A percentile compares a stretch with the other conserved stretches of the same genome.
phyloP scores from a whole-genome alignment of 2,329 filamentous ascomycete genomes.

The Curvularia lunata region DNA sequence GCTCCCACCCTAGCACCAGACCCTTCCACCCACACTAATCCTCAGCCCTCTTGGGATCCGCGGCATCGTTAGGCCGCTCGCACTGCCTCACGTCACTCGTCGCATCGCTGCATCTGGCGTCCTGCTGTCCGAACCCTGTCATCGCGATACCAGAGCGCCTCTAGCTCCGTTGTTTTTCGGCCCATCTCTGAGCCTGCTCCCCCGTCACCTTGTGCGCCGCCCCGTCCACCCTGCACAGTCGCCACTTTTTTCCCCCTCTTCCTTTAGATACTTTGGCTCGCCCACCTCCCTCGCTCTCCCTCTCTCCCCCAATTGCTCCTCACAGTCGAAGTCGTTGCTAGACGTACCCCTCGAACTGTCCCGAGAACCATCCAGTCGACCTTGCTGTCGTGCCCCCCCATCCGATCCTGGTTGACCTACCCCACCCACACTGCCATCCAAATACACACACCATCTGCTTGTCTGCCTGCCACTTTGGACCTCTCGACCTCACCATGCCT shows the following conservation, averaged over 20 bases:
- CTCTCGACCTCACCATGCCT: slow-evolving; percentile 44
- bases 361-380: not conserved
- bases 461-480: slow-evolving; percentile 16
- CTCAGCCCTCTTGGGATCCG: slow-evolving; percentile 11
- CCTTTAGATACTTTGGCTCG: slow-evolving; percentile 18
- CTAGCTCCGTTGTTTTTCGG: slow-evolving; percentile 35
- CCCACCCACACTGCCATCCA: slow-evolving; percentile 12
- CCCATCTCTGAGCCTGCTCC: slow-evolving; percentile 36
- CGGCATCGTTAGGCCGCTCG: slow-evolving; percentile 12
- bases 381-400: slow-evolving; percentile 10
- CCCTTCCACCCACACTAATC: slow-evolving; percentile 17
- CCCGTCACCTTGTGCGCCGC: slow-evolving; percentile 18
- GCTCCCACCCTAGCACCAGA: slow-evolving; percentile 18
- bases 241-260: slow-evolving; percentile 38
- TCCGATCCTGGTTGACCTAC: slow-evolving; percentile 9
- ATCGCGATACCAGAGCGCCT: slow-evolving; percentile 22
- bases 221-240: slow-evolving; percentile 26
- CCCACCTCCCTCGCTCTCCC: slow-evolving; percentile 13
- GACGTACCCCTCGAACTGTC: slow-evolving; percentile 25
- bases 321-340: slow-evolving; percentile 30
- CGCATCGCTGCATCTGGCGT: slow-evolving; percentile 28
- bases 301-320: slow-evolving; percentile 16
- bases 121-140: slow-evolving; percentile 25
- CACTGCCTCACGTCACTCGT: slow-evolving; percentile 25
- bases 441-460: slow-evolving; percentile 16